Conservation (phyloP, 306 rosid genomes). For the Sindora glabra region DNA sequence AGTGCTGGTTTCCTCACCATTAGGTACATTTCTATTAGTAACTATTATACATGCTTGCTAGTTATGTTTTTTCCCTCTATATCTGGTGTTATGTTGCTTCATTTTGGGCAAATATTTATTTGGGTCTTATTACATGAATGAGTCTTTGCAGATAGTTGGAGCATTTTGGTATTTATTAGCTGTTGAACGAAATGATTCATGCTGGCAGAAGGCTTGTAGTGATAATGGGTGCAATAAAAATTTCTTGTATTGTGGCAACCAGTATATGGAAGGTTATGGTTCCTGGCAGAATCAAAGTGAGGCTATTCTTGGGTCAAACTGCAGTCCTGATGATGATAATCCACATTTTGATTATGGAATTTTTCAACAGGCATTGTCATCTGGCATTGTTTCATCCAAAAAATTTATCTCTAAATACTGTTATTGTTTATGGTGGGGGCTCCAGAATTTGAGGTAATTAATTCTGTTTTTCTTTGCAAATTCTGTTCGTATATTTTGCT, state of each 20-base stretch:
- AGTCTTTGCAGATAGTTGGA: constrained; percentile 67
- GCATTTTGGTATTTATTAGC: constrained; percentile 87
- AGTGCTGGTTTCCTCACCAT: constrained; percentile 5
- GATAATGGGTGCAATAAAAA: constrained; percentile 14
- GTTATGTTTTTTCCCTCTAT: constrained; percentile 7
- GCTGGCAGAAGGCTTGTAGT: constrained; percentile 67
- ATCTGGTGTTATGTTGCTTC: background rate
- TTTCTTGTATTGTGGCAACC: constrained; percentile 60
- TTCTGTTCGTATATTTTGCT: background rate
- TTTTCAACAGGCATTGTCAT: constrained; percentile 49
- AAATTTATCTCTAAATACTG: constrained; percentile 63
- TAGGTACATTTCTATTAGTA: too few species aligned
- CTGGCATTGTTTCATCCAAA: constrained; percentile 47
- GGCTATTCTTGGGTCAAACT: constrained; percentile 4
- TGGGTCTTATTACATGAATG: background rate
- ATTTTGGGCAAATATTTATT: background rate
- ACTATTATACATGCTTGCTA: constrained; percentile 42
- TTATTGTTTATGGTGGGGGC: constrained; percentile 96
- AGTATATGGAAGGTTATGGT: constrained; percentile 6
- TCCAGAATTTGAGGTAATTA: constrained; percentile 73
- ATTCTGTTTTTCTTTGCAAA: background rate
- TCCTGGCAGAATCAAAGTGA: constrained; percentile 24
- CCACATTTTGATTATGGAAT: constrained; percentile 64
- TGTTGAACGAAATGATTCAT: constrained; percentile 74
- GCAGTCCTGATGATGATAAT: constrained; percentile 20